Conservation (phyloP, 768 basidiomycete species). For the Termitomyces sp. region DNA sequence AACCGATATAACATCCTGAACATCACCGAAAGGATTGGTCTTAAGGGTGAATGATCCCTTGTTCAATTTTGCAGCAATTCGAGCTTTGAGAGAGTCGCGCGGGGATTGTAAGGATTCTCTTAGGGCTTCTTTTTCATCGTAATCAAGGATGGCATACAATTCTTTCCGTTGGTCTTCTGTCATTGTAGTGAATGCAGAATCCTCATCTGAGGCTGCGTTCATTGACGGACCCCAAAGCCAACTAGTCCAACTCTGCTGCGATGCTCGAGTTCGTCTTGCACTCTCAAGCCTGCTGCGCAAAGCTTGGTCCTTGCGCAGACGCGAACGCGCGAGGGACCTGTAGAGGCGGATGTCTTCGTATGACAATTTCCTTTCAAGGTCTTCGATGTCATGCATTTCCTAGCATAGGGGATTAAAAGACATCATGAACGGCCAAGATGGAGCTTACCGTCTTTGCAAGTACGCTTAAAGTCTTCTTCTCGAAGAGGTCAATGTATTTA, state of each 20-base stretch:
- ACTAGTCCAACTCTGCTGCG: constrained; percentile 53
- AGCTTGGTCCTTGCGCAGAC: constrained; percentile 79
- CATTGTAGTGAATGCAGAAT: constrained; percentile 60
- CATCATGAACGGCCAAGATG: neutral
- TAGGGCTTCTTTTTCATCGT: constrained; percentile 80
- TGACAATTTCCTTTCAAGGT: constrained; percentile 73
- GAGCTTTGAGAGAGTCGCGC: constrained; percentile 73
- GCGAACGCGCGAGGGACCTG: constrained; percentile 88
- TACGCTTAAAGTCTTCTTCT: constrained; percentile 57
- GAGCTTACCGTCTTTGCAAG: constrained; percentile 49
- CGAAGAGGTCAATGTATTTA: constrained; percentile 79
- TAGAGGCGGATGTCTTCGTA: constrained; percentile 98
- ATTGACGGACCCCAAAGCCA: constrained; percentile 81
- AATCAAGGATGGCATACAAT: constrained; percentile 86
- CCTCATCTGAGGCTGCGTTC: constrained; percentile 33
- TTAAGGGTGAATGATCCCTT: constrained; percentile 85
- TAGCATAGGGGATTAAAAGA: constrained; percentile 18
- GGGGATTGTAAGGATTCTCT: constrained; percentile 65
- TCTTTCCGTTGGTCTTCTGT: constrained; percentile 88
- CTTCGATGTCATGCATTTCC: constrained; percentile 50
- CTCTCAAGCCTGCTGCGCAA: constrained; percentile 65
- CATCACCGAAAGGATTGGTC: constrained; percentile 58
- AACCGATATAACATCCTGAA: constrained; percentile 74
- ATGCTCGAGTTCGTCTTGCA: constrained; percentile 46
- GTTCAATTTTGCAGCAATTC: constrained; percentile 71